phyloP scores from a whole-genome alignment of 1,284 basidiomycete species.

The Fomes fomentarius region DNA sequence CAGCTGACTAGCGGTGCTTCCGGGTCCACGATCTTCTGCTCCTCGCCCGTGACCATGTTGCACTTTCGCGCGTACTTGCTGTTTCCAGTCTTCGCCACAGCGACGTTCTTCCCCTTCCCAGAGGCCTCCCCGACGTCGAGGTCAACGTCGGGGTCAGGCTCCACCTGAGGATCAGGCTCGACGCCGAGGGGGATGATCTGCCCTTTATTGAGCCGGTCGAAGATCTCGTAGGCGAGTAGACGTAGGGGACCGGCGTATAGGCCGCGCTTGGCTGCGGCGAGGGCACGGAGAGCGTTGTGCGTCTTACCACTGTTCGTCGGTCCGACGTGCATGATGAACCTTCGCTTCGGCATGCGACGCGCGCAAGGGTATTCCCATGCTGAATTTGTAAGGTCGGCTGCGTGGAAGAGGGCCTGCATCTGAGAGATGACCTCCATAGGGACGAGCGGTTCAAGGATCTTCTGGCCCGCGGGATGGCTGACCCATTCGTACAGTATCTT shows the following conservation, averaged over 20 bases:
- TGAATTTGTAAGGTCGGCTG: constrained; percentile 44
- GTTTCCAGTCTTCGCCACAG: constrained; percentile 47
- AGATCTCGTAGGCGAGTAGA: constrained; percentile 95
- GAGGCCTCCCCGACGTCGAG: constrained; percentile 35
- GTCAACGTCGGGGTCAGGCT: constrained; percentile 32
- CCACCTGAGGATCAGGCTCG: constrained; percentile 34
- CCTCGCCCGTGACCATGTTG: constrained; percentile 94
- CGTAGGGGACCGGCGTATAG: constrained; percentile 92
- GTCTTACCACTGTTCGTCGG: constrained; percentile 99
- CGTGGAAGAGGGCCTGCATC: constrained; percentile 43
- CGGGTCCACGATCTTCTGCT: constrained; percentile 72
- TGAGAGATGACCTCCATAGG: constrained; percentile 35
- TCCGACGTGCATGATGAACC: constrained; percentile 94
- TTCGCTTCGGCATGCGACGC: constrained; percentile 53
- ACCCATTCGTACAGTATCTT: constrained; percentile 57
- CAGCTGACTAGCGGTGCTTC: constrained; percentile 71
- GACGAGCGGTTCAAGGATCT: constrained; percentile 29
- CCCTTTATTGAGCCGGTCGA: constrained; percentile 89
- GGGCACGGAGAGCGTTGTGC: constrained; percentile 87
- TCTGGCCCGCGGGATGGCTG: constrained; percentile 35
- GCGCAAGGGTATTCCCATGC: constrained; percentile 44
- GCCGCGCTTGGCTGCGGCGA: constrained; percentile 77
- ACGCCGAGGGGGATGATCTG: constrained; percentile 72
- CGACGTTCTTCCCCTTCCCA: constrained; percentile 20
- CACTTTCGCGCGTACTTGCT: constrained; percentile 66